Evolutionary conservation across 2,329 filamentous ascomycete species (phyloP), one percentile per base, ranked within the genome.

Genomic region (Hypoxylon sp.): DNA sequence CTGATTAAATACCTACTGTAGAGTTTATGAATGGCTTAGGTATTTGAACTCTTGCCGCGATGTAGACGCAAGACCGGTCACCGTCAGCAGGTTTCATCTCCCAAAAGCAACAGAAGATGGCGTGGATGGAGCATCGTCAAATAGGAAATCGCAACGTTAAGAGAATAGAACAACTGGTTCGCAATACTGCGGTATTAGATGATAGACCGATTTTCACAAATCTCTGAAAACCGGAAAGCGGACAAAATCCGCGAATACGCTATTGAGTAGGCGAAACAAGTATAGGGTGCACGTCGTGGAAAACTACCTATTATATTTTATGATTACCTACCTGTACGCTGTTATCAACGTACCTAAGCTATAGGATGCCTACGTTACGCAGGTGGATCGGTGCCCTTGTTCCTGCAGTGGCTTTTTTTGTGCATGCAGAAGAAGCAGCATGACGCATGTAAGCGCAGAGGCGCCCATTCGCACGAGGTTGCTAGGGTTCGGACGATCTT

Each of bases 321-420:
- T n/a, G n/a, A n/a, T 4, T 28, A 30, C 22, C 13, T 7, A 30
- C 15, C 4, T 4, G 4, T 32, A 32, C 6, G 32, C 13, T 37
- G 32, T 15, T 15, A 15, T n/a, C 13, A 15, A 37, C n/a, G n/a
- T n/a, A n/a, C n/a, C 15, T 13, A 3, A 37, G n/a, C 32, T 34
- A 37, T n/a, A 37, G 15, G 30, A 37, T 34, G 37, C 8, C 19
- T 41, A 7, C 6, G 37, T 41, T n/a, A 20, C 13, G 37, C 37
- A 53, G 34, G 43, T 28, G 50, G 50, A 53, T 43, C 50, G 17
- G 2, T 20, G 50, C 50, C 50, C 49, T 26, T 28, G 50, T 28
- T 43, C 15, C 34, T 28, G 34, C 34, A 41, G 20, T 43, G 15
- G 8, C 49, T 11, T 52, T 52, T 20, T 34, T 26, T 26, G 6